Evolutionary conservation across 495 filamentous ascomycete genomes (phyloP).

Genomic region (Aspergillus biplanus): DNA sequence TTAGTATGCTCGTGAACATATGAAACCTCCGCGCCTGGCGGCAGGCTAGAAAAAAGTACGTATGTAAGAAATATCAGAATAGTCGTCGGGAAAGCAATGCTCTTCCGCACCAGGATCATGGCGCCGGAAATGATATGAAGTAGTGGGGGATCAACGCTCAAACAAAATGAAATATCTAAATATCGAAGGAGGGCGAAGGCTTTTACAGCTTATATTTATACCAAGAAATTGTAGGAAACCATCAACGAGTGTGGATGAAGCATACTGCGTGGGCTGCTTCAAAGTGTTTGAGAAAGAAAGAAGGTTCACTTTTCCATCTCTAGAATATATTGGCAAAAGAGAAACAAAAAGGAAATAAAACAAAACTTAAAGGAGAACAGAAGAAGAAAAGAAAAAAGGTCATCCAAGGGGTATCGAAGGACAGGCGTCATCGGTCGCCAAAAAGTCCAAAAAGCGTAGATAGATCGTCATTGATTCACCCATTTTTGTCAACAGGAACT

Average conservation of each 20-base stretch:
- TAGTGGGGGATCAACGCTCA: neutral
- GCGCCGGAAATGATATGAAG: slow-evolving; percentile 9
- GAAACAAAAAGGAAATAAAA: too few species aligned
- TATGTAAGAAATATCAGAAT: slow-evolving; percentile 34
- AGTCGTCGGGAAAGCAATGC: slow-evolving; percentile 32
- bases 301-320: neutral
- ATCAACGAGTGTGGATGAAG: slow-evolving; percentile 22
- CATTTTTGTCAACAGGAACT: neutral
- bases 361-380: neutral
- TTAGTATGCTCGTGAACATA: slow-evolving; percentile 16
- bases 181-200: slow-evolving; percentile 23
- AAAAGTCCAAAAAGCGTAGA: neutral
- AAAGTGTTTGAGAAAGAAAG: neutral
- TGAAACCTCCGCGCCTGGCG: slow-evolving; percentile 28
- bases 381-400: neutral
- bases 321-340: too few species aligned
- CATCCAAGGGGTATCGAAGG: slow-evolving; percentile 1
- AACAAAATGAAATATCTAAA: slow-evolving; percentile 14
- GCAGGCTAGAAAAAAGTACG: slow-evolving; percentile 39
- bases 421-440: neutral
- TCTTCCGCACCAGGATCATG: slow-evolving; percentile 35
- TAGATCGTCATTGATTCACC: slow-evolving; percentile 17
- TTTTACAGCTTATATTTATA: slow-evolving; percentile 20
- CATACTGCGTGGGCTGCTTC: slow-evolving; percentile 14
- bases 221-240: slow-evolving; percentile 15